Evolutionary conservation across 306 rosid genomes (phyloP).

Genomic region (Cyclanthera cordifolia): DNA sequence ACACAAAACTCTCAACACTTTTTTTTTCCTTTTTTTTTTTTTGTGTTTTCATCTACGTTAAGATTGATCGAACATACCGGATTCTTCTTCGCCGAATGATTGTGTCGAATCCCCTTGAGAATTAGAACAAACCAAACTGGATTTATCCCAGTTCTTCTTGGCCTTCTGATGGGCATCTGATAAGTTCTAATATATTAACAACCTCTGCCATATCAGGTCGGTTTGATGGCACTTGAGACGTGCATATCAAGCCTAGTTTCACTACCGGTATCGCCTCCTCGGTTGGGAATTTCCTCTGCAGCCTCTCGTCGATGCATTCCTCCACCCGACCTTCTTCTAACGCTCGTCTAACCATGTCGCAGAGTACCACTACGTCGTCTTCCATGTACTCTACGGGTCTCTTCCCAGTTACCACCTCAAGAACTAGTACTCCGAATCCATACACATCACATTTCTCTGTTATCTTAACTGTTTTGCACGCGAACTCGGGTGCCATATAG

Average conservation of each 20-base stretch:
- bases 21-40: background rate
- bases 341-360: constrained; percentile 93
- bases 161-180: constrained; percentile 91
- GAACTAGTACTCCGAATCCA: constrained; percentile 75
- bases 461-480: constrained; percentile 87
- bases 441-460: constrained; percentile 92
- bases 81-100: constrained; percentile 87
- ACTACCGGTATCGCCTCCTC: constrained; percentile 92
- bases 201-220: constrained; percentile 99
- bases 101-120: constrained; percentile 26
- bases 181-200: constrained; percentile 86
- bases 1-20: constrained; percentile 14
- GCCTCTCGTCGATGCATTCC: constrained; percentile 73
- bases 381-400: constrained; percentile 98
- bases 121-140: constrained; percentile 22
- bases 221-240: constrained; percentile 94
- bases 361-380: constrained; percentile 94
- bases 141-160: constrained; percentile 64
- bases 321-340: constrained; percentile 90
- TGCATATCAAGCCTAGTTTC: constrained; percentile 86
- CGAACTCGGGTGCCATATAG: constrained; percentile 97
- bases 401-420: constrained; percentile 88
- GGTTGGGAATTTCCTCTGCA: constrained; percentile 71
- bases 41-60: constrained; percentile 5
- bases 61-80: constrained; percentile 33